Evolutionary conservation across 441 rosid genomes (phyloP).

Genomic region (Jatropha podagrica): DNA sequence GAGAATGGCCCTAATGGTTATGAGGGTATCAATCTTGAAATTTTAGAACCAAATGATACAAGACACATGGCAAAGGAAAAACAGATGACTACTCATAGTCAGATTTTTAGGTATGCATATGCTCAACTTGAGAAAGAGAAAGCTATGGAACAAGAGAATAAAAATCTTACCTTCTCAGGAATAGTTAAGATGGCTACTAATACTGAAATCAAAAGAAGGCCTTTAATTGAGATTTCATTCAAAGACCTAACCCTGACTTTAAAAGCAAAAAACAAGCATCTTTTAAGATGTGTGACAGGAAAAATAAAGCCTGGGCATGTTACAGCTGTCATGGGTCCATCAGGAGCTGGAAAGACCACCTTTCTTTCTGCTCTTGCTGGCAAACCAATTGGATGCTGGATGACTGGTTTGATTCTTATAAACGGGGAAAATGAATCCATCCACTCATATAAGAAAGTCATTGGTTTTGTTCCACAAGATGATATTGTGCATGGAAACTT

Average conservation of each 20-base stretch:
- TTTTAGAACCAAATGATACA: slow-evolving; percentile 43
- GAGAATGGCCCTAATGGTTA: slow-evolving; percentile 33
- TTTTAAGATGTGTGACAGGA: slow-evolving; percentile 81
- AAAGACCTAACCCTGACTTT: slow-evolving; percentile 70
- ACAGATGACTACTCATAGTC: slow-evolving; percentile 50
- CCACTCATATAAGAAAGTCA: slow-evolving; percentile 76
- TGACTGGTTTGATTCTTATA: slow-evolving; percentile 64
- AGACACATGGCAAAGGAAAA: slow-evolving; percentile 42
- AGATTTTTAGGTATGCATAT: slow-evolving; percentile 76
- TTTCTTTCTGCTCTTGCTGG: slow-evolving; percentile 84
- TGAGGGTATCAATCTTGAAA: slow-evolving; percentile 36
- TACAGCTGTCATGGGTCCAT: slow-evolving; percentile 95
- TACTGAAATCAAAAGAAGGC: slow-evolving; percentile 56
- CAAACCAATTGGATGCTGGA: slow-evolving; percentile 65
- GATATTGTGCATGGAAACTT: slow-evolving; percentile 95
- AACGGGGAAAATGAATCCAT: slow-evolving; percentile 72
- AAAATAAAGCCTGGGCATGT: slow-evolving; percentile 74
- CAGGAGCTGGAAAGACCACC: slow-evolving; percentile 94
- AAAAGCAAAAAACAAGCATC: slow-evolving; percentile 62
- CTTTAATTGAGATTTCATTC: slow-evolving; percentile 69
- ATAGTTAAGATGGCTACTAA: slow-evolving; percentile 63
- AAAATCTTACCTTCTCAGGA: slow-evolving; percentile 74
- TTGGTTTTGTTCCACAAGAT: slow-evolving; percentile 96
- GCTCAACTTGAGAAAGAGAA: slow-evolving; percentile 77
- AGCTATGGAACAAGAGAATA: slow-evolving; percentile 55